These are phyloP conservation scores for Triangularia verruculosa DNA, from an alignment of 2,329 filamentous ascomycete genomes.

Conservation along the genomic window DNA sequence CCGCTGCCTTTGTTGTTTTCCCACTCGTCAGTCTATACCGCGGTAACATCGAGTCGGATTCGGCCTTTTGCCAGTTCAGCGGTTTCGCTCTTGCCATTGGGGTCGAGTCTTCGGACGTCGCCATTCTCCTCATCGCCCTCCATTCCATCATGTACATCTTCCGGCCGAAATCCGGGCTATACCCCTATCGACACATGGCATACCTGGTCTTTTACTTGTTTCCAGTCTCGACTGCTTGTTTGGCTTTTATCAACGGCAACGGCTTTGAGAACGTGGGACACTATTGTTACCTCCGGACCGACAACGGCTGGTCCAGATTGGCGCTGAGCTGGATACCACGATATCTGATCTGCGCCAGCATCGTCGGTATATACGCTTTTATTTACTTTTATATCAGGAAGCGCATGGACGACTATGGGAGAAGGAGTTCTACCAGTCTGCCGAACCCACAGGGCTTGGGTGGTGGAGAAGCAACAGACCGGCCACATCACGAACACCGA, in stretches of 20 bases:
- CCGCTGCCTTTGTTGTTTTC: slow-evolving; percentile 65
- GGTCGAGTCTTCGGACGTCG: slow-evolving; percentile 69
- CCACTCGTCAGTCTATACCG: slow-evolving; percentile 55
- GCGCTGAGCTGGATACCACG: slow-evolving; percentile 71
- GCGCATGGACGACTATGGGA: slow-evolving; percentile 41
- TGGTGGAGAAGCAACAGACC: not conserved
- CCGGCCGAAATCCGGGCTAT: slow-evolving; percentile 61
- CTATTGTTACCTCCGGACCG: slow-evolving; percentile 67
- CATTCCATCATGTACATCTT: slow-evolving; percentile 73
- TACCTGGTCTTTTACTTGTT: slow-evolving; percentile 56
- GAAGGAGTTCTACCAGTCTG: slow-evolving; percentile 24
- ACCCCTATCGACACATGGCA: slow-evolving; percentile 61
- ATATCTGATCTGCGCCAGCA: slow-evolving; percentile 63
- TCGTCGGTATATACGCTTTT: slow-evolving; percentile 62
- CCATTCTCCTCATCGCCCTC: slow-evolving; percentile 69
- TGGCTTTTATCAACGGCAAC: slow-evolving; percentile 59
- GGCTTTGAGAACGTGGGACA: slow-evolving; percentile 63
- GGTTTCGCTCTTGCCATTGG: slow-evolving; percentile 66
- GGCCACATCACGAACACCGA: not conserved
- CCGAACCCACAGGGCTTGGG: slow-evolving; percentile 5
- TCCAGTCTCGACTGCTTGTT: slow-evolving; percentile 56
- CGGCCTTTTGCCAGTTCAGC: slow-evolving; percentile 62
- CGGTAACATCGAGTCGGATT: slow-evolving; percentile 49
- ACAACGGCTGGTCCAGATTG: slow-evolving; percentile 66
- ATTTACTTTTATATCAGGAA: slow-evolving; percentile 67